These are phyloP conservation scores for Leishmania mexicana DNA, from an alignment of 208 protist genomes.

Conservation along the genomic window DNA sequence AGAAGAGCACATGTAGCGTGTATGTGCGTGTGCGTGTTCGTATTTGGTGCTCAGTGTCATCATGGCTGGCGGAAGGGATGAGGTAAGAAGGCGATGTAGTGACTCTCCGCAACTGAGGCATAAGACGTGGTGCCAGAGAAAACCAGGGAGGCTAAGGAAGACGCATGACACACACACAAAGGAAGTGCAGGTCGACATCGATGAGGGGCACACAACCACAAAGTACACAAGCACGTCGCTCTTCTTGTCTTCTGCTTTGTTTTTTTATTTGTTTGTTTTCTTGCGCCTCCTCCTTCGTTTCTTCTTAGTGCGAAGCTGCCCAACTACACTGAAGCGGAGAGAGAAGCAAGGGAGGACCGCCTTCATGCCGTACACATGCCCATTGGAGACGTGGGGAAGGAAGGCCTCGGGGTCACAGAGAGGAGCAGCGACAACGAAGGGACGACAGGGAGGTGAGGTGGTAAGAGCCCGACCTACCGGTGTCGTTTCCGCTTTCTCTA, in stretches of 20 bases:
- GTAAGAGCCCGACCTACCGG: neutral
- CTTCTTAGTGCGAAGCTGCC: neutral
- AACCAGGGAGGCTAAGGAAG: neutral
- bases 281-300: too few relatives aligned
- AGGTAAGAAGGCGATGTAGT: neutral
- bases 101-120: neutral
- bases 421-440: neutral
- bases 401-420: neutral
- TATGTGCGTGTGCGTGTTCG: neutral
- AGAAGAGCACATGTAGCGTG: neutral
- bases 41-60: neutral
- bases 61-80: neutral
- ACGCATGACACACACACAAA: neutral
- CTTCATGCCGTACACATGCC: neutral
- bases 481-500: neutral
- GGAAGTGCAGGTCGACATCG: neutral
- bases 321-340: neutral
- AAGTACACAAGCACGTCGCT: neutral
- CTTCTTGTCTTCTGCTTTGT: neutral
- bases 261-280: neutral
- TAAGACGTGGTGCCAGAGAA: neutral
- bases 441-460: neutral
- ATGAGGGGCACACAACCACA: neutral
- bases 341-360: neutral
- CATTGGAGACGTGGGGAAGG: neutral